Evolutionary conservation across 176 grass and related monocot genomes (phyloP).

Genomic region (Avena eriantha): DNA sequence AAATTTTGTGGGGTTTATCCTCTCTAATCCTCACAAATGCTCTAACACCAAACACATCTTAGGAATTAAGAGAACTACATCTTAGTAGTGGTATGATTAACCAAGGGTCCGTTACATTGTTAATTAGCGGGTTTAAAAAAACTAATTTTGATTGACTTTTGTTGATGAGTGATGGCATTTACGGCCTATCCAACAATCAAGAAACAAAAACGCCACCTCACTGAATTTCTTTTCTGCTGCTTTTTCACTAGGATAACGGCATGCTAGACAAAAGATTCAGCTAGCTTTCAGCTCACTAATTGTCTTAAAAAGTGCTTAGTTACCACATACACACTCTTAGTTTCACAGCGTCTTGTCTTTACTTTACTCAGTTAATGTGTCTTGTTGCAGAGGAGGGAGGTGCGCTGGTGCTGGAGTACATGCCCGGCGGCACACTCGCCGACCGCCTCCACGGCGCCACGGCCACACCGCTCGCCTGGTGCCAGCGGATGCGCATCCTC

Average conservation of each 20-base stretch:
- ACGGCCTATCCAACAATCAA: slow-evolving; percentile 23
- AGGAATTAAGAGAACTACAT: no score
- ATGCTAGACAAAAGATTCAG: not conserved
- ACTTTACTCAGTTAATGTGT: not conserved
- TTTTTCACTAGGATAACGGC: not conserved
- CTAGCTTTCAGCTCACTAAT: not conserved
- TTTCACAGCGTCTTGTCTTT: no score
- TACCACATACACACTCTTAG: no score
- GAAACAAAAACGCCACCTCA: not conserved
- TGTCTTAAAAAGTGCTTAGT: not conserved
- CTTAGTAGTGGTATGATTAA: not conserved
- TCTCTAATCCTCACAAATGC: no score
- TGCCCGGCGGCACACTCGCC: slow-evolving; percentile 68
- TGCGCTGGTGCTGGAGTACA: slow-evolving; percentile 80
- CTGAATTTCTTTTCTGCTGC: not conserved
- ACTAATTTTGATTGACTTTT: not conserved
- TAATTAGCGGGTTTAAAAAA: not conserved
- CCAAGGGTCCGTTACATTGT: not conserved
- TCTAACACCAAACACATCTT: no score
- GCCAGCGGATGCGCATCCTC: slow-evolving; percentile 60
- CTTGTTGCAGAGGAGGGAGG: slow-evolving; percentile 68
- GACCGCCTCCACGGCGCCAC: slow-evolving; percentile 57
- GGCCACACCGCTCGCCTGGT: no score
- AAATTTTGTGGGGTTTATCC: no score
- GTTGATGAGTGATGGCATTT: not conserved